A percentile compares a stretch with the other conserved stretches of the same genome.
Evolutionary conservation across 75 land plant genomes (phyloP).

Genomic region (Larix kaempferi): DNA sequence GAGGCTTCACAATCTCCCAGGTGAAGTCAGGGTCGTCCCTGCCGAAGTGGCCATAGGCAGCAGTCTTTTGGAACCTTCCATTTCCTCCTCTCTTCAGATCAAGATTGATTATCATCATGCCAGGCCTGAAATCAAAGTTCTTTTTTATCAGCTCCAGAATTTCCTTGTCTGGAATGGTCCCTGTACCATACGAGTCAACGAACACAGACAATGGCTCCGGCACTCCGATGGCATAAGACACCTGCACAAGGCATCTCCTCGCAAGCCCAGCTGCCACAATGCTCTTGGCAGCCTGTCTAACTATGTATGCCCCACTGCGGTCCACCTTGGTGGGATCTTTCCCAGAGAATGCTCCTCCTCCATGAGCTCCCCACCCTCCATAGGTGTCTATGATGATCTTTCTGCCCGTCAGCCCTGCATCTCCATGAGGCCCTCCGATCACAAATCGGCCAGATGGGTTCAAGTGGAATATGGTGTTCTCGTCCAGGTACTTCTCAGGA

Average conservation of each 20-base stretch:
- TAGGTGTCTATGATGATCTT: constrained; percentile 45
- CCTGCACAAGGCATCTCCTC: constrained; percentile 48
- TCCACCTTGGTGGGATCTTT: constrained; percentile 61
- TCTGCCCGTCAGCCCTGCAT: constrained; percentile 69
- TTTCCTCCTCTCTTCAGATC: constrained; percentile 66
- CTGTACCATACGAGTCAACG: constrained; percentile 36
- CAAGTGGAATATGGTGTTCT: constrained; percentile 68
- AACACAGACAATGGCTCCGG: constrained; percentile 35
- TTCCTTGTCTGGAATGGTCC: constrained; percentile 54
- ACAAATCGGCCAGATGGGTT: constrained; percentile 71
- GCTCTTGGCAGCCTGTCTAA: constrained; percentile 76
- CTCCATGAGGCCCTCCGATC: constrained; percentile 76
- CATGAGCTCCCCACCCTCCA: constrained; percentile 32
- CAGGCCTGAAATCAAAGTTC: constrained; percentile 69
- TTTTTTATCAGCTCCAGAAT: constrained; percentile 60
- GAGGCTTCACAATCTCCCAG: constrained; percentile 43
- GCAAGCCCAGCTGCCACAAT: constrained; percentile 58
- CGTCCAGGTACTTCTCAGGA: constrained; percentile 51
- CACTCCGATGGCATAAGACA: constrained; percentile 37
- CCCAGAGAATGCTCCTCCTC: constrained; percentile 32
- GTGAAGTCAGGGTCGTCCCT: constrained; percentile 72
- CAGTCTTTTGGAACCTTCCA: constrained; percentile 67
- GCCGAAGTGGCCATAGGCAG: constrained; percentile 75
- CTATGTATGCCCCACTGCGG: constrained; percentile 49
- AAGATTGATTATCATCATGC: constrained; percentile 65